phyloP scores from a whole-genome alignment of 2,329 filamentous ascomycete species.

The Curvularia sp. region DNA sequence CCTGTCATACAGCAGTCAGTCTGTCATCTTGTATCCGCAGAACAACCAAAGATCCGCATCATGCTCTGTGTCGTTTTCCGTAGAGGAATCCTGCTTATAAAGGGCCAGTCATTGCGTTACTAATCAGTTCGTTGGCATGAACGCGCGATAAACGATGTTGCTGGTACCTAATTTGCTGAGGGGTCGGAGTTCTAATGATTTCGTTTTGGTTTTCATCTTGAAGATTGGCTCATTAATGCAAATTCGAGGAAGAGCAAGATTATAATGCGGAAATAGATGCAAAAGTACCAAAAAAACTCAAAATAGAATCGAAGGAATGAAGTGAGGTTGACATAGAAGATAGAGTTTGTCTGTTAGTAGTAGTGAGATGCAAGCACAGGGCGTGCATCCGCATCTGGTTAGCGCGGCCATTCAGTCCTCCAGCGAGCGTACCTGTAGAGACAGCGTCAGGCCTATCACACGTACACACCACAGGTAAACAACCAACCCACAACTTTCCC shows the following conservation, averaged over 20 bases:
- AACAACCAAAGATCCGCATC: background rate
- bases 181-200: background rate
- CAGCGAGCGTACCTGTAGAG: background rate
- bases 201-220: background rate
- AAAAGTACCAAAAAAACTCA: background rate
- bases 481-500: background rate
- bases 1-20: background rate
- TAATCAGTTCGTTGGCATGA: background rate
- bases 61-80: background rate
- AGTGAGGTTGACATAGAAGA: background rate
- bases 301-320: background rate
- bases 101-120: background rate
- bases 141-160: background rate
- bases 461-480: background rate
- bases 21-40: background rate
- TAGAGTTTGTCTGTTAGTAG: no score
- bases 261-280: no score
- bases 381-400: constrained; percentile 3
- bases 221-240: background rate
- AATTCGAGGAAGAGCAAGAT: background rate
- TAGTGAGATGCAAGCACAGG: background rate
- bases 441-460: constrained; percentile 1
- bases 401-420: constrained; percentile 11
- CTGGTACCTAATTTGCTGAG: background rate
- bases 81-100: background rate